phyloP scores from a whole-genome alignment of 139 green algal genomes.

The Klebsormidium nitens region DNA sequence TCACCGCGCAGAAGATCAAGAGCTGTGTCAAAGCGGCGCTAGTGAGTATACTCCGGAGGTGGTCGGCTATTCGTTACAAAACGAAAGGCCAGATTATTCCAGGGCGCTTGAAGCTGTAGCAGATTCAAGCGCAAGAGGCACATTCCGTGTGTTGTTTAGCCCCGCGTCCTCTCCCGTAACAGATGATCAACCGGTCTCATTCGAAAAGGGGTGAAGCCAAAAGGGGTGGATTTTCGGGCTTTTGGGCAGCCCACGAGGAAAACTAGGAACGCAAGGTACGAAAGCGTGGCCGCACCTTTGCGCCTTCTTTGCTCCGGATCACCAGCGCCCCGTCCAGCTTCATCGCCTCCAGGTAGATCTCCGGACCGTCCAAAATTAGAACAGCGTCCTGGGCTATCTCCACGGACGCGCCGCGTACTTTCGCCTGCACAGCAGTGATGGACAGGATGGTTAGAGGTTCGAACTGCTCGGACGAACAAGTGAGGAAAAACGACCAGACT shows the following conservation, averaged over 20 bases:
- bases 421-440: conserved; percentile 40
- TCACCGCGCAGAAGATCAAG: too few relatives aligned
- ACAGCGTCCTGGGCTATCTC: conserved; percentile 41
- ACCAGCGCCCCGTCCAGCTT: conserved; percentile 73
- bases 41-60: too few relatives aligned
- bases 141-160: background rate
- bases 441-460: conserved; percentile 1
- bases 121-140: background rate
- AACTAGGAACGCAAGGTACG: background rate
- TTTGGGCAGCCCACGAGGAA: background rate
- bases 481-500: background rate
- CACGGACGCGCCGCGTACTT: conserved; percentile 38
- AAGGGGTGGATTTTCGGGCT: background rate
- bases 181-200: background rate
- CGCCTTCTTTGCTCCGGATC: conserved; percentile 52
- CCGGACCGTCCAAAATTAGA: conserved; percentile 66
- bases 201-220: background rate
- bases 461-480: conserved; percentile 8
- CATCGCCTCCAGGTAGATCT: conserved; percentile 49
- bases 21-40: too few relatives aligned
- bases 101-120: background rate
- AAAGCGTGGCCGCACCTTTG: conserved; percentile 47
- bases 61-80: too few relatives aligned
- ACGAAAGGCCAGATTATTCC: background rate
- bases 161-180: background rate